Base-by-base conservation (phyloP, 495 filamentous ascomycete species). In the Amniculicola lignicola region DNA sequence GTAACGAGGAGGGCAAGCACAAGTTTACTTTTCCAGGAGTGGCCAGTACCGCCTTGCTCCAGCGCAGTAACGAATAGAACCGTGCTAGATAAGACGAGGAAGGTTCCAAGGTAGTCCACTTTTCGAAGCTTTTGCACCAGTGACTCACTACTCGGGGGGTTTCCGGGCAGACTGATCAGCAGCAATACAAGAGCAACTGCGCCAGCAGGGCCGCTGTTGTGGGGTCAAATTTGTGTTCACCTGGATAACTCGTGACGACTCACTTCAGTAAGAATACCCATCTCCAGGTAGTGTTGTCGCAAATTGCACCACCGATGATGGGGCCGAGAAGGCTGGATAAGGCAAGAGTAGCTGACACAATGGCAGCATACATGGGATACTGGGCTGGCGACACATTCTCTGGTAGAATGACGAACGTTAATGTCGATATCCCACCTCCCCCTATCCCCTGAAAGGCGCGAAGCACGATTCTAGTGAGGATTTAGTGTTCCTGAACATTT, bases 401-500 rank as follows among this genome's bases (percentile, higher is more conserved):
- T 1, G 75, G 71, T 2, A 80, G 56, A 2, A 82, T 76, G 19
- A 79, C 75, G 52, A 83, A 74, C 4, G 75, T 71, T 6, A 83
- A 65, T 12, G 78, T 78, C 14, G 15, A 52, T 3, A 35, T 50
- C 14, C 55, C 55, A 6, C 27, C 36, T 3, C 27, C 55, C 7
- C 47, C 55, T 21, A 59, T 25, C 1, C 55, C 55, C 28, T 59
- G 55, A 22, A 59, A 39, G 4, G 49, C 55, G 16, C 55, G 37
- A 14, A 40, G 38, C 2, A 47, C 14, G 25, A 59, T 52, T 3
- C 55, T 70, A 22, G 16, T 40, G 6, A 41, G 3, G 1, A 9
- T 31, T 27, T 7, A 2, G 9, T 37, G 27, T 1, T 27, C 12
- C 4, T 44, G 10, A 45, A 3, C 15, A 39, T 18, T 12, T 29